Evolutionary conservation across 768 basidiomycete genomes (phyloP).

Genomic region (Boletus huronensis): DNA sequence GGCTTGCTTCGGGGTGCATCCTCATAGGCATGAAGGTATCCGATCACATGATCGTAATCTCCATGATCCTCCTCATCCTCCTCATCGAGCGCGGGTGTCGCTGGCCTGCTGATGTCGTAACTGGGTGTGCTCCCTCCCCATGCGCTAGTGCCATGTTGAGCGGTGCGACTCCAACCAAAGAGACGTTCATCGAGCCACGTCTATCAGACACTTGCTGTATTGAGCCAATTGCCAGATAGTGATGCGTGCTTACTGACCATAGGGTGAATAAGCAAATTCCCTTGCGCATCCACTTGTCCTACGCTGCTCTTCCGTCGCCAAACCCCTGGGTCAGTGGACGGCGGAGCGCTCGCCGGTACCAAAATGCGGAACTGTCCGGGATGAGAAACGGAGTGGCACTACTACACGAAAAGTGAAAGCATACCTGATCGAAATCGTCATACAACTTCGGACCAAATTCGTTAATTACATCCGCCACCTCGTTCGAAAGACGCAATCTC

Average conservation of each 20-base stretch:
- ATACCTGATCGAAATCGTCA: conserved; percentile 80
- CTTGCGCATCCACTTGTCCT: conserved; percentile 83
- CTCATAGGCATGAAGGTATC: conserved; percentile 53
- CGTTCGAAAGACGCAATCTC: conserved; percentile 74
- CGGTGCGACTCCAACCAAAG: conserved; percentile 86
- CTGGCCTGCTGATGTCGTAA: conserved; percentile 59
- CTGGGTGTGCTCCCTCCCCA: conserved; percentile 63
- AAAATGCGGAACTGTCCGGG: conserved; percentile 66
- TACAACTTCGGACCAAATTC: conserved; percentile 87
- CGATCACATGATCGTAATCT: conserved; percentile 88
- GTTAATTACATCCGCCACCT: conserved; percentile 79
- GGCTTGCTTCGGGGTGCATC: conserved; percentile 42
- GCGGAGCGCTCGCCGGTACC: conserved; percentile 77
- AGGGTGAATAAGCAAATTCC: conserved; percentile 80
- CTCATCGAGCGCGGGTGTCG: conserved; percentile 73
- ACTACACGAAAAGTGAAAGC: conserved; percentile 17
- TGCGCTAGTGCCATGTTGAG: conserved; percentile 77
- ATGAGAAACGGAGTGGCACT: conserved; percentile 1
- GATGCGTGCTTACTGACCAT: conserved; percentile 50
- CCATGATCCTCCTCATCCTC: conserved; percentile 87
- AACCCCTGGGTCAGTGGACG: conserved; percentile 70
- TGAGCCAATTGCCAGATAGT: background rate
- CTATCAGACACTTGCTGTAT: conserved; percentile 25
- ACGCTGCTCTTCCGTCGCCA: conserved; percentile 79
- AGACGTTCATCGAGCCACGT: conserved; percentile 92